Conservation (phyloP, 768 basidiomycete species). For the Lactarius vividus region DNA sequence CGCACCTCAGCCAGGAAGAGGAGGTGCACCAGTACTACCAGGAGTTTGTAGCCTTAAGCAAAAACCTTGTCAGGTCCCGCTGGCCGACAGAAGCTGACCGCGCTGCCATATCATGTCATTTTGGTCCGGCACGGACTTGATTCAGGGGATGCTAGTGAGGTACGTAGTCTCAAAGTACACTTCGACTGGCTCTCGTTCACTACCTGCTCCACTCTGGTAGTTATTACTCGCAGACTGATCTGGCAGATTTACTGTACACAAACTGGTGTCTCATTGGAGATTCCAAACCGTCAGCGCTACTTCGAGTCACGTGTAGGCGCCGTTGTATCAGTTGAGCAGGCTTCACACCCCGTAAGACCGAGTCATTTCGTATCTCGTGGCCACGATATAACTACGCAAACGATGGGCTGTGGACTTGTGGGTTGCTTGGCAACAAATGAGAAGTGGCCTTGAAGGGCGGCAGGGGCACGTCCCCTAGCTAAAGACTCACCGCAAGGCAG, state of each 20-base stretch:
- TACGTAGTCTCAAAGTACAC: conserved; percentile 30
- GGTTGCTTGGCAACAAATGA: conserved; percentile 47
- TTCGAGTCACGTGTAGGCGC: conserved; percentile 64
- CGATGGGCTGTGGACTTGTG: conserved; percentile 47
- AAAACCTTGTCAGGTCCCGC: too few relatives aligned
- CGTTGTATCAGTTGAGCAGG: conserved; percentile 26
- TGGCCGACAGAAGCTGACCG: too few relatives aligned
- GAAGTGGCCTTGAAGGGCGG: conserved; percentile 55
- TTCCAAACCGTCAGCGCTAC: conserved; percentile 81
- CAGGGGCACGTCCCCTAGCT: conserved; percentile 52
- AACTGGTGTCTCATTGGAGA: conserved; percentile 74
- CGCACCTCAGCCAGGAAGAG: too few relatives aligned
- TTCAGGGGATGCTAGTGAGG: conserved; percentile 41
- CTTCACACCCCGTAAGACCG: conserved; percentile 29
- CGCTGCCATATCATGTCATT: too few relatives aligned
- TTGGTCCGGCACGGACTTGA: conserved; percentile 29
- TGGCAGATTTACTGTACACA: conserved; percentile 82
- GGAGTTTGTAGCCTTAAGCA: too few relatives aligned
- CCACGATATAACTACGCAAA: conserved; percentile 13
- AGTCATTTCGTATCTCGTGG: conserved; percentile 5
- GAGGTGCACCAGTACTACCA: too few relatives aligned
- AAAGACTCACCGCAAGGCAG: conserved; percentile 65
- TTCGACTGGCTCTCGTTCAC: not conserved
- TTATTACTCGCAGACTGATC: conserved; percentile 61
- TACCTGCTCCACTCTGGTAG: conserved; percentile 29